Conservation (phyloP, 2,329 filamentous ascomycete species). For the Cladosporium cucumerinum region DNA sequence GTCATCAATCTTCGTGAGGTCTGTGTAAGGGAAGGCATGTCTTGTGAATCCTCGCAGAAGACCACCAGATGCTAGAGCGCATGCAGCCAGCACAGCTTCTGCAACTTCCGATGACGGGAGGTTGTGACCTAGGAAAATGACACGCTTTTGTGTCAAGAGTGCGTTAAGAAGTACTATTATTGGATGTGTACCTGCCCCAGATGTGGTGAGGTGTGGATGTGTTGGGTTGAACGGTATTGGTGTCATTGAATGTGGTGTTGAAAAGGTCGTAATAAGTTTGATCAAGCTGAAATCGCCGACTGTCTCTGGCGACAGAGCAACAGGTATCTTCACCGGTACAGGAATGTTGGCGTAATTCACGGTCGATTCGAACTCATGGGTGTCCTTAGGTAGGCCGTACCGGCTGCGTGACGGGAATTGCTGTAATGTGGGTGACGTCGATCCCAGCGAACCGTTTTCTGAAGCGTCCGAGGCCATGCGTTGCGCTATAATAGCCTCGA, state of each 20-base stretch:
- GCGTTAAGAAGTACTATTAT: constrained; percentile 94
- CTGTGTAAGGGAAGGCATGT: constrained; percentile 96
- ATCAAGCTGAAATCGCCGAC: constrained; percentile 97
- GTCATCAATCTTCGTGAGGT: constrained; percentile 96
- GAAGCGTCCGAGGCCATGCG: constrained; percentile 60
- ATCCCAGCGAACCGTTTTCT: constrained; percentile 25
- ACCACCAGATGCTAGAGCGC: constrained; percentile 86
- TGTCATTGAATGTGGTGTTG: constrained; percentile 73
- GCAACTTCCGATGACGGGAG: constrained; percentile 93
- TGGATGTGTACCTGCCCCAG: constrained; percentile 83
- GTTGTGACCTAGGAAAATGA: constrained; percentile 94
- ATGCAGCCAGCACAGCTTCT: constrained; percentile 96
- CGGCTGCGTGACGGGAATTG: constrained; percentile 37
- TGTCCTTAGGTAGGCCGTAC: constrained; percentile 83
- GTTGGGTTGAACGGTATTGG: constrained; percentile 74
- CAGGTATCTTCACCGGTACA: constrained; percentile 93
- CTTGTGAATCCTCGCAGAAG: constrained; percentile 90
- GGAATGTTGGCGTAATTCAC: constrained; percentile 96
- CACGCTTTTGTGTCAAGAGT: constrained; percentile 89
- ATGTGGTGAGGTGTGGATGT: constrained; percentile 91
- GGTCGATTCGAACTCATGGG: constrained; percentile 94
- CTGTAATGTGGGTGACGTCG: constrained; percentile 18
- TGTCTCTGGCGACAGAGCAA: constrained; percentile 88
- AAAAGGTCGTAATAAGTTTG: constrained; percentile 95
- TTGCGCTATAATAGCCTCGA: constrained; percentile 88